Evolutionary conservation across 139 green algal genomes (phyloP).

Genomic region (Volvox reticuliferus): DNA sequence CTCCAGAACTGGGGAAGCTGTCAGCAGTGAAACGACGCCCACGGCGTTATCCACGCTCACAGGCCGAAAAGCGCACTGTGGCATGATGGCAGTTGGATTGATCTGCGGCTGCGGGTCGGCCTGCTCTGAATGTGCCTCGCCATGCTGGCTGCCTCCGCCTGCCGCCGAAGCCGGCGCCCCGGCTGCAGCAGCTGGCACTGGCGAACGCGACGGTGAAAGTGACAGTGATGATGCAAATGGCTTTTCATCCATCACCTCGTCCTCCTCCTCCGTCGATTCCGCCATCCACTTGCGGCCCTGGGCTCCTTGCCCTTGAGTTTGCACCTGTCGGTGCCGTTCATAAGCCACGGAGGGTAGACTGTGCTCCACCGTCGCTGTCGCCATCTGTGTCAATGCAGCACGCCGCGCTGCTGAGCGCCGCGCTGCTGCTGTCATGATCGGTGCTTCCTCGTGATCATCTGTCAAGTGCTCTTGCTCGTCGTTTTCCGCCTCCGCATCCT

Average conservation of each 20-base stretch:
- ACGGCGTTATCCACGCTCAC: no score
- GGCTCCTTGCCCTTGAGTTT: not conserved
- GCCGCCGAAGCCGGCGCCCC: not conserved
- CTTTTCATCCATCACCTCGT: constrained; percentile 4
- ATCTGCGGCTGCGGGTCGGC: not conserved
- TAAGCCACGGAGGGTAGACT: not conserved
- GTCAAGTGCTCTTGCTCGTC: not conserved
- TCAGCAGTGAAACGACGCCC: not conserved
- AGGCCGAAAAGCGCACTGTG: no score
- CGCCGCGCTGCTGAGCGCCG: not conserved
- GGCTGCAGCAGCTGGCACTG: not conserved
- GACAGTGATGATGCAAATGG: not conserved
- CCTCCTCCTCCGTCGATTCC: constrained; percentile 4
- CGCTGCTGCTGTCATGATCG: not conserved
- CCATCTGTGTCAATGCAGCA: not conserved
- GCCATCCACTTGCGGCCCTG: not conserved
- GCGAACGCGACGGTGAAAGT: not conserved
- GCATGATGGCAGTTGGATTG: not conserved
- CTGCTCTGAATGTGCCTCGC: not conserved
- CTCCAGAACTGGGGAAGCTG: not conserved
- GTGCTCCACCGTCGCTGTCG: not conserved
- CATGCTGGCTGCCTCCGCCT: not conserved
- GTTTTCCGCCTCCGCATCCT: not conserved
- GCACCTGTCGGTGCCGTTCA: not conserved
- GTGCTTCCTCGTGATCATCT: not conserved